Base-by-base conservation (phyloP, 306 rosid species). In the Trifolium subterraneum region DNA sequence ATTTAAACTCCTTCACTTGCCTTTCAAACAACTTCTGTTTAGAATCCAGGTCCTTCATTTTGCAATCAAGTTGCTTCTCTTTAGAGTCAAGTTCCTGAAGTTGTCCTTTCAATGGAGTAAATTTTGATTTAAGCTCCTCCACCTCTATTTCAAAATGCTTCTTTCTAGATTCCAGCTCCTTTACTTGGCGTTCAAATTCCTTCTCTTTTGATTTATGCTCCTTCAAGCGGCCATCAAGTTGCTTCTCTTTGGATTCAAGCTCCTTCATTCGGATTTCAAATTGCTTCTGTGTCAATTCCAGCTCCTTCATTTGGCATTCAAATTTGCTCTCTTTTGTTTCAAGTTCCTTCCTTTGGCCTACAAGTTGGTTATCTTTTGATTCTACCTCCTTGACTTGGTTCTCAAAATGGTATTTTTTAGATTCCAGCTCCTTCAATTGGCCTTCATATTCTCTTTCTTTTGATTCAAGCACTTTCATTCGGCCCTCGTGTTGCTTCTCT, bases 31-130 rank as follows among this genome's bases (percentile, higher is more conserved):
- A n/a, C n/a, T n/a, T n/a, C n/a, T n/a, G n/a, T n/a, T n/a, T n/a
- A n/a, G n/a, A n/a, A n/a, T n/a, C 44, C 12, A 39, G 72, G 59
- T 86, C 59, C 61, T 51, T 79, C 66, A 27, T 1, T 25, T 25
- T 25, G 29, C 29, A 25, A 25, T 41, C 47, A 41, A 41, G 13
- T 41, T 41, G 13, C 14, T 11, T 52, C 58, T 84, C 80, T 10
- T 41, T 41, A 41, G 47, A 10, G 5, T 10, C 47, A 41, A 41
- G 15, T 11, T 41, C 14, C 47, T 41, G 10, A 39, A 8, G 4
- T 39, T 39, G 45, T 39, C 0, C 45, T 10, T 10, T 39, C 45
- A 39, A 39, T 39, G 45, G 45, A 11, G 0, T 10, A 3, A 39
- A 39, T 39, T 39, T 39, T 39, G 45, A 39, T 2, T 39, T 39